phyloP scores from a whole-genome alignment of 2,329 filamentous ascomycete genomes.

The Diplodia sapinea region DNA sequence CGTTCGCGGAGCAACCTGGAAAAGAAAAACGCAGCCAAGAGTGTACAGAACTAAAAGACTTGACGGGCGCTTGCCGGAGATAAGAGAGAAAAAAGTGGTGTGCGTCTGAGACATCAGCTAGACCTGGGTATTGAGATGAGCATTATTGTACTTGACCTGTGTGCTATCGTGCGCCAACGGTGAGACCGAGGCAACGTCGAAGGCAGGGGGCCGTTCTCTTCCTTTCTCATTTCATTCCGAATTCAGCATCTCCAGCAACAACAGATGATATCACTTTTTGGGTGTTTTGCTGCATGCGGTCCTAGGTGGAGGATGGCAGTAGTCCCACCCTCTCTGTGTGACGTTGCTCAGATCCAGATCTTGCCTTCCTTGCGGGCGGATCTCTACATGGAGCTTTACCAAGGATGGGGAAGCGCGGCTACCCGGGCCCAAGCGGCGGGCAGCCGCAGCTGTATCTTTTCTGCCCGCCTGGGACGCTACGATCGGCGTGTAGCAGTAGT shows the following conservation, averaged over 20 bases:
- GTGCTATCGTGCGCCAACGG: neutral
- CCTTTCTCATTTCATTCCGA: neutral
- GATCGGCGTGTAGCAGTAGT: neutral
- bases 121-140: neutral
- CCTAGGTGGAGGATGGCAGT: neutral
- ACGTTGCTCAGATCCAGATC: constrained; percentile 3
- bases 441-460: neutral
- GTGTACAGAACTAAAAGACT: too few relatives aligned
- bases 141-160: neutral
- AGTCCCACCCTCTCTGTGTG: neutral
- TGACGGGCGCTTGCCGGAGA: neutral
- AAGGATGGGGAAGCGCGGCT: neutral
- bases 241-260: neutral
- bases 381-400: neutral
- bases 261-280: neutral
- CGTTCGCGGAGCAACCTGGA: too few relatives aligned
- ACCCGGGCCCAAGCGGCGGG: neutral
- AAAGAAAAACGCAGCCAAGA: too few relatives aligned
- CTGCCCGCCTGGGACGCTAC: neutral
- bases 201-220: neutral
- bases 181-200: neutral
- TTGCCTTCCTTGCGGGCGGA: constrained; percentile 4
- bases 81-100: neutral
- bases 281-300: constrained; percentile 1
- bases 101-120: neutral